These are phyloP conservation scores for Xylariaceae sp. DNA, from an alignment of 2,329 filamentous ascomycete species.

Conservation along the genomic window DNA sequence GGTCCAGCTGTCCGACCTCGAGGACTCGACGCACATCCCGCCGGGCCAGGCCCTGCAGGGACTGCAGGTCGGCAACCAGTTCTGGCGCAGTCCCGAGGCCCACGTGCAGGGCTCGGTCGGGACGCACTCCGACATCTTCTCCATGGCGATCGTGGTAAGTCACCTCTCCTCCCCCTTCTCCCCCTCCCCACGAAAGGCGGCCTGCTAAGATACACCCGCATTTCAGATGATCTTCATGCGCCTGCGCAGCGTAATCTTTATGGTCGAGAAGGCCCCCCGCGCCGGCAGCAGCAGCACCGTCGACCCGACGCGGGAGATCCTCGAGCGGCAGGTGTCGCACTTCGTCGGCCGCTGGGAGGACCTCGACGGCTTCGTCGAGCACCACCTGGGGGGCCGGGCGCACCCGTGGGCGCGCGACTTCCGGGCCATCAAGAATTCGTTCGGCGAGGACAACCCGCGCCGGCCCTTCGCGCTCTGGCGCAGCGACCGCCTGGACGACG, in stretches of 20 bases:
- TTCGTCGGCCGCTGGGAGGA: conserved; percentile 36
- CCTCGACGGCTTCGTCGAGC: conserved; percentile 31
- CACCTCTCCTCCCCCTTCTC: not conserved
- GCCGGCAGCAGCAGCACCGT: conserved; percentile 22
- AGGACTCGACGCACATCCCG: conserved; percentile 32
- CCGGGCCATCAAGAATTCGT: conserved; percentile 29
- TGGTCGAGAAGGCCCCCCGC: conserved; percentile 26
- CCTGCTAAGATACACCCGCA: conserved; percentile 25
- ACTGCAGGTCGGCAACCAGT: conserved; percentile 32
- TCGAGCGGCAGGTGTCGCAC: conserved; percentile 39
- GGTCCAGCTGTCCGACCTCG: conserved; percentile 33
- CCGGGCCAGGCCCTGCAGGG: conserved; percentile 28
- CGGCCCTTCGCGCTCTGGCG: conserved; percentile 34
- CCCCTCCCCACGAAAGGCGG: not conserved
- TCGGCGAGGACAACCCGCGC: conserved; percentile 32
- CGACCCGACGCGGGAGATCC: conserved; percentile 31
- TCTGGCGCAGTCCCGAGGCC: conserved; percentile 38
- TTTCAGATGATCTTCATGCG: conserved; percentile 39
- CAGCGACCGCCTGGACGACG: conserved; percentile 28
- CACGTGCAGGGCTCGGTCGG: conserved; percentile 30
- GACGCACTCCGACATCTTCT: conserved; percentile 35
- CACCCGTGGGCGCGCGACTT: conserved; percentile 32
- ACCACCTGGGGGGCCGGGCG: conserved; percentile 31
- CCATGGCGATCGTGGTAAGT: conserved; percentile 35
- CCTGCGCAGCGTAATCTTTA: conserved; percentile 32